Conservation (phyloP, 2,329 filamentous ascomycete genomes). For the Colletotrichum sublineola region DNA sequence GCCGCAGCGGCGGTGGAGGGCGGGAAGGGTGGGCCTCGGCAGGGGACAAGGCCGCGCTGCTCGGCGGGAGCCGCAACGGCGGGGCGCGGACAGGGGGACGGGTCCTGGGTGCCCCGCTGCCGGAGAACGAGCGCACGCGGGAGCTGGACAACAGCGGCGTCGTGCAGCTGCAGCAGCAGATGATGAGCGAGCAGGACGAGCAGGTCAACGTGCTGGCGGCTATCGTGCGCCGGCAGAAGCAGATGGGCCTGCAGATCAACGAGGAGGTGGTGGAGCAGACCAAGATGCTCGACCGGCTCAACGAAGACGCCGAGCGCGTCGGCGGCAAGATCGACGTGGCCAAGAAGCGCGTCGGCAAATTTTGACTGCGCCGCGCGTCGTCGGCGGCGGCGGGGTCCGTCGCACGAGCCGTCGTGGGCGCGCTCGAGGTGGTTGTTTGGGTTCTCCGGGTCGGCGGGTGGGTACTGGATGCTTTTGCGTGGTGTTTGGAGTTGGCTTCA, state of each 20-base stretch:
- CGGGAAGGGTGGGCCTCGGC: slow-evolving; percentile 63
- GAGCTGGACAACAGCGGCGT: slow-evolving; percentile 84
- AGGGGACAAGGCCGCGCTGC: slow-evolving; percentile 64
- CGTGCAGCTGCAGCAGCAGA: slow-evolving; percentile 78
- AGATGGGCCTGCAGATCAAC: slow-evolving; percentile 83
- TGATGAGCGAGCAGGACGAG: slow-evolving; percentile 81
- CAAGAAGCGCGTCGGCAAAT: slow-evolving; percentile 78
- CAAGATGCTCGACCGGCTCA: slow-evolving; percentile 75
- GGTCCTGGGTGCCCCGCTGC: slow-evolving; percentile 78
- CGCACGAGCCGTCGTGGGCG: slow-evolving; percentile 48
- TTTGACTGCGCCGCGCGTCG: slow-evolving; percentile 58
- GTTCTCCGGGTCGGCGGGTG: slow-evolving; percentile 48
- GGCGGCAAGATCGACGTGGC: slow-evolving; percentile 78
- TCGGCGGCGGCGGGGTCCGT: slow-evolving; percentile 41
- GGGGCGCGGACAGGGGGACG: slow-evolving; percentile 64
- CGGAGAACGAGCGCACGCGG: slow-evolving; percentile 81
- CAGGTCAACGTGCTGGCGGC: slow-evolving; percentile 77
- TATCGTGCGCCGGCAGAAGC: slow-evolving; percentile 79
- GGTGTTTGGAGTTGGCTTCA: slow-evolving; percentile 42
- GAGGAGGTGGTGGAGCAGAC: slow-evolving; percentile 80
- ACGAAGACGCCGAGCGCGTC: slow-evolving; percentile 75
- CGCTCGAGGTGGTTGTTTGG: slow-evolving; percentile 50
- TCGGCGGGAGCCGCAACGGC: slow-evolving; percentile 54
- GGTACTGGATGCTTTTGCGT: slow-evolving; percentile 43
- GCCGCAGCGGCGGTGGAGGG: slow-evolving; percentile 58